Percentiles rank a stretch among this genome's conserved stretches.
phyloP scores from a whole-genome alignment of 345 rosid species.

The Cardiospermum halicacabum region DNA sequence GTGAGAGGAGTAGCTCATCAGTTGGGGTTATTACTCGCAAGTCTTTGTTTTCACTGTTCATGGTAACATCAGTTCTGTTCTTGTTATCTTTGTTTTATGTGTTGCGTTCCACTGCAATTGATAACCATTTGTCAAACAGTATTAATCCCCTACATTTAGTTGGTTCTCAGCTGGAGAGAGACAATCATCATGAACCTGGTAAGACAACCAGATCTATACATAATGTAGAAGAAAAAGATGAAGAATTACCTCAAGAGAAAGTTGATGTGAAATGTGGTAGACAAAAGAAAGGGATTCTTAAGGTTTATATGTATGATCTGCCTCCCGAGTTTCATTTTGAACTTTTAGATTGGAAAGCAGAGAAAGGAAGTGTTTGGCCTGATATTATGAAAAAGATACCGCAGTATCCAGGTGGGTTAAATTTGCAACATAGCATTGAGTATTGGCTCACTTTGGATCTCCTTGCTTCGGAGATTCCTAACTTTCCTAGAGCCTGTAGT shows the following conservation, averaged over 20 bases:
- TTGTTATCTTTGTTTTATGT: slow-evolving; percentile 71
- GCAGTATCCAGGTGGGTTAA: slow-evolving; percentile 80
- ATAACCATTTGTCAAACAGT: slow-evolving; percentile 27
- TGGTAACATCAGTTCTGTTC: slow-evolving; percentile 35
- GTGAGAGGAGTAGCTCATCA: slow-evolving; percentile 41
- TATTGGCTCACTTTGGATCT: slow-evolving; percentile 94
- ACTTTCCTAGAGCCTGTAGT: slow-evolving; percentile 37
- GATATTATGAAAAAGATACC: slow-evolving; percentile 56
- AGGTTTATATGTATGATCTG: slow-evolving; percentile 88
- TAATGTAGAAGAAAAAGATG: slow-evolving; percentile 23
- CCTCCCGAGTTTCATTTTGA: slow-evolving; percentile 85
- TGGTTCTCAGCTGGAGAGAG: slow-evolving; percentile 11
- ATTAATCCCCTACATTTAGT: slow-evolving; percentile 23
- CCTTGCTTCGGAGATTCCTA: slow-evolving; percentile 60
- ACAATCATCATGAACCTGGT: slow-evolving; percentile 15
- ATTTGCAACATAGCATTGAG: slow-evolving; percentile 91
- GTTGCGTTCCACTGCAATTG: slow-evolving; percentile 47
- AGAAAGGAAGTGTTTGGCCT: slow-evolving; percentile 69
- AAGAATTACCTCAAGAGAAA: slow-evolving; percentile 10
- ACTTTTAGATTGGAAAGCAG: slow-evolving; percentile 65
- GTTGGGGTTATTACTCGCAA: slow-evolving; percentile 35
- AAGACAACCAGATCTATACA: slow-evolving; percentile 30
- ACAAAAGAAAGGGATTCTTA: slow-evolving; percentile 33
- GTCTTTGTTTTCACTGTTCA: slow-evolving; percentile 45
- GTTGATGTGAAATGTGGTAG: slow-evolving; percentile 16